These are phyloP conservation scores for Lentinula aciculospora DNA, from an alignment of 768 basidiomycete species.

Conservation along the genomic window DNA sequence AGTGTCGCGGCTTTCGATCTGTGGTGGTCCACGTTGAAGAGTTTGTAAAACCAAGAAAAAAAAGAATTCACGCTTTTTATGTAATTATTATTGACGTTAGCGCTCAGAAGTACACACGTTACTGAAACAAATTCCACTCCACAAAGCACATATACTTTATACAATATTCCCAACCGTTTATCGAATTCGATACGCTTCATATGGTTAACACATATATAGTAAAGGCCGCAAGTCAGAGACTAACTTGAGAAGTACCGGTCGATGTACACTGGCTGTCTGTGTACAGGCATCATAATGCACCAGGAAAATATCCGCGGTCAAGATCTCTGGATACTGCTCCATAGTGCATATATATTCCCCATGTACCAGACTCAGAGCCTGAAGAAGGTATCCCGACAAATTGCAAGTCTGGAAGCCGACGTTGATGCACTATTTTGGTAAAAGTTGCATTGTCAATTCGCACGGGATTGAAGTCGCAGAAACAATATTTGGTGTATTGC, in stretches of 20 bases:
- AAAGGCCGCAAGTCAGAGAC: background rate
- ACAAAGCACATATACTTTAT: background rate
- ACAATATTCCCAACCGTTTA: background rate
- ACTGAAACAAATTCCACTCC: background rate
- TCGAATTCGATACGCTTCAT: background rate
- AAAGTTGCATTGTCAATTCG: background rate
- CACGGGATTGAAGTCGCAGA: background rate
- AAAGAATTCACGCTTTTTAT: background rate
- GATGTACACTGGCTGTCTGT: background rate
- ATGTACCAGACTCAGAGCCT: slow-evolving; percentile 2
- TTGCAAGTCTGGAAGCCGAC: background rate
- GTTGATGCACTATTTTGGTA: background rate
- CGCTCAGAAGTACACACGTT: background rate
- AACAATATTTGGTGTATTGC: background rate
- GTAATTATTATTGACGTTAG: no score
- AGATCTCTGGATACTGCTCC: background rate
- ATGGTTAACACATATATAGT: background rate
- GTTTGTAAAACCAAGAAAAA: no score
- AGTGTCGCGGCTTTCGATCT: slow-evolving; percentile 67
- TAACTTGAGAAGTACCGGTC: background rate
- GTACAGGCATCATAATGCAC: background rate
- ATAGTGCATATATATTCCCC: background rate
- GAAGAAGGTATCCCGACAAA: background rate
- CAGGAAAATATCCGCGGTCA: background rate
- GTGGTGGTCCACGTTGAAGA: slow-evolving; percentile 7